These are phyloP conservation scores for Arachis stenosperma DNA, from an alignment of 306 rosid species.

Conservation along the genomic window DNA sequence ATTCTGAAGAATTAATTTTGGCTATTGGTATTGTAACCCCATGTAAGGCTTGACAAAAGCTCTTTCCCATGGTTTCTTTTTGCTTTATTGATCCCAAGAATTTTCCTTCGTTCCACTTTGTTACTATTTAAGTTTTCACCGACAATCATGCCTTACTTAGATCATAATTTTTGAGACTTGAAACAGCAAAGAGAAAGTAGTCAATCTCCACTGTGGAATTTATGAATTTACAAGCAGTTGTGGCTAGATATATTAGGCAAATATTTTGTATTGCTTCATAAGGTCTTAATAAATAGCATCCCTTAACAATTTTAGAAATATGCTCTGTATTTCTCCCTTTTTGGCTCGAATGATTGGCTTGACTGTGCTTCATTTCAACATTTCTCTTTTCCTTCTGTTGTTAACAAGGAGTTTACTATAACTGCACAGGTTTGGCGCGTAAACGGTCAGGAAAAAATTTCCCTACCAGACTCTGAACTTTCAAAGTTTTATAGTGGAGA, in stretches of 20 bases:
- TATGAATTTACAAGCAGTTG: slow-evolving; percentile 15
- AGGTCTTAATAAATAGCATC: slow-evolving; percentile 32
- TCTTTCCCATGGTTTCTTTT: background rate
- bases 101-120: background rate
- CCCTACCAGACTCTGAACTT: slow-evolving; percentile 77
- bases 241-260: slow-evolving; percentile 23
- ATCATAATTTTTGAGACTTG: slow-evolving; percentile 22
- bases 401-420: slow-evolving; percentile 43
- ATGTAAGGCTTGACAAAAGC: slow-evolving; percentile 2
- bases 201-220: slow-evolving; percentile 25
- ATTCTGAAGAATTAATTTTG: background rate
- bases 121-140: background rate
- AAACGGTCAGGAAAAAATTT: slow-evolving; percentile 76
- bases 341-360: slow-evolving; percentile 25
- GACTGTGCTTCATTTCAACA: slow-evolving; percentile 16
- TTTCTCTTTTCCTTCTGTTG: slow-evolving; percentile 36
- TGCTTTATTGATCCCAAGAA: slow-evolving; percentile 4
- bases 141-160: slow-evolving; percentile 9
- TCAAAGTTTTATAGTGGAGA: slow-evolving; percentile 90
- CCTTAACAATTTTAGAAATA: slow-evolving; percentile 7
- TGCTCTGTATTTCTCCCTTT: slow-evolving; percentile 23
- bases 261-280: slow-evolving; percentile 2
- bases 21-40: background rate
- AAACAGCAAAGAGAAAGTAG: slow-evolving; percentile 18
- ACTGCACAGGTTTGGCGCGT: slow-evolving; percentile 88